Percentiles rank a stretch among this genome's conserved stretches.
phyloP scores from a whole-genome alignment of 1,284 basidiomycete genomes.

The Mrakiaceae sp. region DNA sequence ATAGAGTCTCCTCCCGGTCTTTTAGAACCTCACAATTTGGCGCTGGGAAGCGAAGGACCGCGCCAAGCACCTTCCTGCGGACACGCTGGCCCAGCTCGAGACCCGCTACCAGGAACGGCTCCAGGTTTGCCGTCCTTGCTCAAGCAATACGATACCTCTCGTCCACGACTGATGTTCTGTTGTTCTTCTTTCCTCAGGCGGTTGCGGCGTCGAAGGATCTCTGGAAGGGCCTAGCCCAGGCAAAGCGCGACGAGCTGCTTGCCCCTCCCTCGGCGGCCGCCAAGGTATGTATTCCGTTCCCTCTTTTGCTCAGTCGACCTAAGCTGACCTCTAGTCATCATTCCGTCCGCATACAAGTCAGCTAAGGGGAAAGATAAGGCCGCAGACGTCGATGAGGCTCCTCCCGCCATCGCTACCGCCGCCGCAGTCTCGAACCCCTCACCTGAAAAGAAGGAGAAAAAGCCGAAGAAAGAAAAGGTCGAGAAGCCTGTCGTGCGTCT shows the following conservation, averaged over 20 bases:
- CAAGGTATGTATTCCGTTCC: no score
- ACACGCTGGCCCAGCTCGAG: slow-evolving; percentile 51
- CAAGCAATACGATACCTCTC: no score
- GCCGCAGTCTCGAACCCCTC: no score
- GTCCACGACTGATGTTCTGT: neutral
- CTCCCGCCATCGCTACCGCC: no score
- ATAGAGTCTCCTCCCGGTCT: neutral
- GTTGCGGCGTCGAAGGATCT: slow-evolving; percentile 18
- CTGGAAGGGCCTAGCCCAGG: slow-evolving; percentile 18
- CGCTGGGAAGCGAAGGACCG: slow-evolving; percentile 67
- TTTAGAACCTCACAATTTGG: slow-evolving; percentile 54
- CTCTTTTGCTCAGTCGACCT: neutral
- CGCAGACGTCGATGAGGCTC: neutral
- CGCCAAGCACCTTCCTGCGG: slow-evolving; percentile 57
- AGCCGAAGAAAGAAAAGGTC: slow-evolving; percentile 41
- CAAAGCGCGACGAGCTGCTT: neutral
- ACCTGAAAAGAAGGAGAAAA: slow-evolving; percentile 32
- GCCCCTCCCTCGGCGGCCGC: no score
- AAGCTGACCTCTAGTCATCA: neutral
- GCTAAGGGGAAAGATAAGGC: slow-evolving; percentile 22
- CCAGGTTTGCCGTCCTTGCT: slow-evolving; percentile 40
- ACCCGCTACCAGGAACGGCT: slow-evolving; percentile 52
- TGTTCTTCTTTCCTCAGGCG: slow-evolving; percentile 19
- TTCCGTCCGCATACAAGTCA: neutral
- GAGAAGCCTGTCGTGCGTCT: slow-evolving; percentile 3